A percentile compares a stretch with the other conserved stretches of the same genome.
Conservation (phyloP, 1,284 basidiomycete species). For the Limonomyces culmigenus region DNA sequence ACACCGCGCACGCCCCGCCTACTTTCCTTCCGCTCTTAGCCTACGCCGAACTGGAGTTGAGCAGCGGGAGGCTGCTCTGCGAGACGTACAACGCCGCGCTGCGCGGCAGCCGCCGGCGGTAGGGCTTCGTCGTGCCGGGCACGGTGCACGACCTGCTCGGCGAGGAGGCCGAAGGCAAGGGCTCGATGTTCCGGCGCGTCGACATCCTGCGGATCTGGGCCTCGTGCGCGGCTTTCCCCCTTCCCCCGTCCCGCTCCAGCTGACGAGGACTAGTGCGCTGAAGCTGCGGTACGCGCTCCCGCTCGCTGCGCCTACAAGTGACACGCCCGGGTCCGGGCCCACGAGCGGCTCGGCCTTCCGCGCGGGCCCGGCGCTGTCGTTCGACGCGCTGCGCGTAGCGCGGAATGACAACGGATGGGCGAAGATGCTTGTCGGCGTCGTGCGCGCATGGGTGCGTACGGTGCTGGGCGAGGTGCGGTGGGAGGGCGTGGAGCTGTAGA, state of each 20-base stretch:
- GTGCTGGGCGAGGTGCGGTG: slow-evolving; percentile 50
- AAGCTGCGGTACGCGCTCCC: slow-evolving; percentile 68
- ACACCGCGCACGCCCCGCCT: too few relatives aligned
- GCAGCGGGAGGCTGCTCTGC: slow-evolving; percentile 71
- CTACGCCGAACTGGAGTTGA: slow-evolving; percentile 30
- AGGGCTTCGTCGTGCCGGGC: slow-evolving; percentile 71
- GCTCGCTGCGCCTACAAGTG: slow-evolving; percentile 33
- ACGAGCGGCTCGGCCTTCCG: too few relatives aligned
- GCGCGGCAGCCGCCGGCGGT: slow-evolving; percentile 63
- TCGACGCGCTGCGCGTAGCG: slow-evolving; percentile 62
- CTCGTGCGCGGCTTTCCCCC: slow-evolving; percentile 34
- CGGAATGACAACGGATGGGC: slow-evolving; percentile 67
- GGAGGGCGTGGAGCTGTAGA: too few relatives aligned
- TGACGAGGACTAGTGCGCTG: slow-evolving; percentile 36
- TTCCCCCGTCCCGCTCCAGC: not conserved
- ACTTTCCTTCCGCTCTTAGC: slow-evolving; percentile 26
- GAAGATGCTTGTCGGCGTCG: slow-evolving; percentile 46
- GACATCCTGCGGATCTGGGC: slow-evolving; percentile 75
- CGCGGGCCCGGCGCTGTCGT: slow-evolving; percentile 26
- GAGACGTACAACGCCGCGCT: slow-evolving; percentile 67
- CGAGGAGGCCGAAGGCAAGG: slow-evolving; percentile 22
- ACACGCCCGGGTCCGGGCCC: too few relatives aligned
- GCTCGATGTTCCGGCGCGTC: slow-evolving; percentile 69
- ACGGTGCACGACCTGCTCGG: slow-evolving; percentile 63
- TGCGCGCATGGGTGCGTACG: slow-evolving; percentile 50